phyloP scores from a whole-genome alignment of 805 yeast species.

The Lipomyces anomalus region DNA sequence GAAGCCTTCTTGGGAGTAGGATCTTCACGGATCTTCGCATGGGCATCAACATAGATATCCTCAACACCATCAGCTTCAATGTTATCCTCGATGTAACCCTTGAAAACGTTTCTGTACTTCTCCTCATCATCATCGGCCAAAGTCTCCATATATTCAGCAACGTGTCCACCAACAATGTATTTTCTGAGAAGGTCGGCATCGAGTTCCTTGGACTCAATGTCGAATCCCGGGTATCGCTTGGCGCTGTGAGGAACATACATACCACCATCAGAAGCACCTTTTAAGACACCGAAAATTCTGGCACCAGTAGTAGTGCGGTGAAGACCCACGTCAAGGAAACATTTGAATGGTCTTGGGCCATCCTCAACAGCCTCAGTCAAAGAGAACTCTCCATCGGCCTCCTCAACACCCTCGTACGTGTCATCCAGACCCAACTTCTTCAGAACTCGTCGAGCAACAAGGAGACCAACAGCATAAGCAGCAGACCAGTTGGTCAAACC shows the following conservation, averaged over 20 bases:
- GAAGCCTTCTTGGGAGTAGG: slow-evolving; percentile 85
- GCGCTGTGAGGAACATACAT: slow-evolving; percentile 98
- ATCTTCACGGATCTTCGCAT: slow-evolving; percentile 92
- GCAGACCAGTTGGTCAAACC: slow-evolving; percentile 99
- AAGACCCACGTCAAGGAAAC: slow-evolving; percentile 97
- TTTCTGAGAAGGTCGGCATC: slow-evolving; percentile 96
- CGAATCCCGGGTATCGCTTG: slow-evolving; percentile 99
- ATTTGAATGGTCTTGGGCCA: slow-evolving; percentile 99
- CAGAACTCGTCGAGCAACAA: slow-evolving; percentile 98
- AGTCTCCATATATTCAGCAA: slow-evolving; percentile 99
- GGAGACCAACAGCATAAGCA: slow-evolving; percentile 97
- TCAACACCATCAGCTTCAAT: slow-evolving; percentile 95
- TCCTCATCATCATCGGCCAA: slow-evolving; percentile 99
- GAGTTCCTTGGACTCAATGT: slow-evolving; percentile 95
- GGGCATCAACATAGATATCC: slow-evolving; percentile 93
- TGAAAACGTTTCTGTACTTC: slow-evolving; percentile 94
- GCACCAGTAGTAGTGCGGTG: slow-evolving; percentile 99
- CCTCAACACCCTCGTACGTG: slow-evolving; percentile 98
- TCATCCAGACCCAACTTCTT: slow-evolving; percentile 97
- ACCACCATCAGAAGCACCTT: slow-evolving; percentile 99
- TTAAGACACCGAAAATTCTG: slow-evolving; percentile 97
- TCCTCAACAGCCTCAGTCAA: slow-evolving; percentile 99
- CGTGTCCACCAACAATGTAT: slow-evolving; percentile 99
- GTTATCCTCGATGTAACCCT: slow-evolving; percentile 93
- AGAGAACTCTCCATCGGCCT: slow-evolving; percentile 98